Evolutionary conservation across 1,139 yeast species (phyloP), one percentile per base, ranked within the genome.

Genomic region (Saccharomyces hybrid): DNA sequence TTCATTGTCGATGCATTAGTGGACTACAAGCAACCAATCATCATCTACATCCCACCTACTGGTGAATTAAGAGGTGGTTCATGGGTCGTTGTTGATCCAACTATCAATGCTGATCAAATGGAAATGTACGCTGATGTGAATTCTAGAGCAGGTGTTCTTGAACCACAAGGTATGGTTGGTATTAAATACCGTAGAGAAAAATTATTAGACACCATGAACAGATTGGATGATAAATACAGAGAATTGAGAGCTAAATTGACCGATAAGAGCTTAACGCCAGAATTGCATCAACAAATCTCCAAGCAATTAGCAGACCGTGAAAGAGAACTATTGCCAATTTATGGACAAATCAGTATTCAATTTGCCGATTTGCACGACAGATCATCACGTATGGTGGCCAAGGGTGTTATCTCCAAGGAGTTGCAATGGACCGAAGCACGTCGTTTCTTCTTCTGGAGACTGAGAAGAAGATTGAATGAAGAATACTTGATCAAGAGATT

Each of bases 31-130:
- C 99, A 91, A 75, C 99, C 99, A 57, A 87, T 93, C 61, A 85
- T 93, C 77, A 89, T 95, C 34, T 93, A 93, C 74, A 93, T 93
- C 71, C 99, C 99, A 55, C 99, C 99, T 58, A 82, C 87, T 65
- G 98, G 98, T 72, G 99, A 93, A 75, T 82, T 95, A 66, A 88
- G 99, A 81, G 99, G 99, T 78, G 99, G 99, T 72, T 93, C 99
- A 31, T 93, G 99, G 99, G 99, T 95, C 56, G 99, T 93, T 63
- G 97, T 93, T 71, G 99, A 93, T 74, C 98, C 99, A 62, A 88
- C 97, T 56, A 93, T 95, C 76, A 93, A 95, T 73, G 75, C 86
- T 52, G 98, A 91, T 61, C 88, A 88, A 88, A 95, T 93, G 97
- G 99, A 93, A 77, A 93, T 93, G 98, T 93, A 91, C 68, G 98